Percentiles rank a stretch among this genome's conserved stretches.
Evolutionary conservation across 1,139 yeast species (phyloP).

Genomic region (Lodderomyces parapsilosis): DNA sequence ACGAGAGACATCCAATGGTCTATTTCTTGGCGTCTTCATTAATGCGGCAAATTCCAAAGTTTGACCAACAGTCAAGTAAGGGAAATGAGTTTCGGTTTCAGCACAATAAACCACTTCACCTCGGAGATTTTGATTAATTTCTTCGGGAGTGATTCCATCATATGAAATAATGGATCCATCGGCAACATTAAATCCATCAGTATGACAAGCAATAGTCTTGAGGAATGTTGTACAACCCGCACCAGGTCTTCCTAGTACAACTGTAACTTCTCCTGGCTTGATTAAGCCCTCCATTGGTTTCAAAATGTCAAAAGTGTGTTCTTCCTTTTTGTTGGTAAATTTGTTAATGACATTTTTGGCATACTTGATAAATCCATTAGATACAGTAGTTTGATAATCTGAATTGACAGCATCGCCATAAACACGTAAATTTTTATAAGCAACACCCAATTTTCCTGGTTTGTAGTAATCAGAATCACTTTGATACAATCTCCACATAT

Average conservation of each 20-base stretch:
- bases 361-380: conserved; percentile 42
- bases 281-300: conserved; percentile 32
- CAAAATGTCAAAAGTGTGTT: conserved; percentile 25
- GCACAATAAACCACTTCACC: conserved; percentile 61
- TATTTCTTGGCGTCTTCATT: conserved; percentile 41
- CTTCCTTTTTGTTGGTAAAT: conserved; percentile 6
- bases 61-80: conserved; percentile 53
- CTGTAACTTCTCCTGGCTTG: conserved; percentile 69
- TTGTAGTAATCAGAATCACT: conserved; percentile 66
- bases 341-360: conserved; percentile 9
- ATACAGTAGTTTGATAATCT: conserved; percentile 74
- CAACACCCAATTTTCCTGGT: conserved; percentile 63
- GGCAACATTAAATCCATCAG: conserved; percentile 67
- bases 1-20: conserved; percentile 35
- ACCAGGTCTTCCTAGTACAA: conserved; percentile 48
- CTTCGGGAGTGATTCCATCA: conserved; percentile 32
- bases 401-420: conserved; percentile 75
- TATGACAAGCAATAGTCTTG: conserved; percentile 67
- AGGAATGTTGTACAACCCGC: conserved; percentile 81
- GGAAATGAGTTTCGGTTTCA: conserved; percentile 53
- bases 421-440: conserved; percentile 67
- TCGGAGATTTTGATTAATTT: conserved; percentile 28
- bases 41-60: conserved; percentile 46
- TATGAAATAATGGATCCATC: conserved; percentile 42
- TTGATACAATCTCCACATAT: conserved; percentile 54